phyloP scores from a whole-genome alignment of 2,329 filamentous ascomycete genomes.

The Monosporascus sp. region DNA sequence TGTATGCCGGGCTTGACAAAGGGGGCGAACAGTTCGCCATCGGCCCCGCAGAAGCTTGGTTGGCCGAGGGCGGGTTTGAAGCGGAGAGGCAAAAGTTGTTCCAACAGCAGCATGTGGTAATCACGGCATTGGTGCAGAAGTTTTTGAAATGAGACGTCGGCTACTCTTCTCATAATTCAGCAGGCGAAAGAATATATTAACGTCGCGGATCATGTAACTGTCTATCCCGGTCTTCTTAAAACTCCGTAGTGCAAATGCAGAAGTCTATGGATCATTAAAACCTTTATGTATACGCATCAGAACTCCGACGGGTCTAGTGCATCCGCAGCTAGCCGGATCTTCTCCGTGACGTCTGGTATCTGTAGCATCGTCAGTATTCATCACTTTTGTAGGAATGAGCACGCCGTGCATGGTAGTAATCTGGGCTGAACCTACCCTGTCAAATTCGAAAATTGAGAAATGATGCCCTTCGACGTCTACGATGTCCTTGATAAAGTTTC shows the following conservation, averaged over 20 bases:
- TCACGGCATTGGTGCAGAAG: conserved; percentile 12
- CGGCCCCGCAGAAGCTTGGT: conserved; percentile 19
- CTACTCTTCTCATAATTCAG: neutral
- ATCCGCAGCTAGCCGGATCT: conserved; percentile 21
- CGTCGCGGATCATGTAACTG: too few relatives aligned
- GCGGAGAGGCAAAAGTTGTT: conserved; percentile 20
- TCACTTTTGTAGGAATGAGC: neutral
- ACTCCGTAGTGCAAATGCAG: neutral
- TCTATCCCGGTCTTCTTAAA: neutral
- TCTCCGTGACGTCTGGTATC: conserved; percentile 19
- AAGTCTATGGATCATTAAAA: neutral
- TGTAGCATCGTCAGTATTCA: conserved; percentile 1
- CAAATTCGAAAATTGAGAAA: conserved; percentile 31
- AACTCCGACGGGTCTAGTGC: conserved; percentile 14
- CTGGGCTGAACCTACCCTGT: conserved; percentile 18
- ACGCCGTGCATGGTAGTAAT: neutral
- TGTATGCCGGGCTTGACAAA: conserved; percentile 30
- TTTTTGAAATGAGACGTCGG: conserved; percentile 12
- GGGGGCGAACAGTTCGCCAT: conserved; percentile 36
- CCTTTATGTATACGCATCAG: neutral
- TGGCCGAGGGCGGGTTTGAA: conserved; percentile 21
- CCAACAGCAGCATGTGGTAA: conserved; percentile 11
- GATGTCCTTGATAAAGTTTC: conserved; percentile 37
- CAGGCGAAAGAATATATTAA: too few relatives aligned
- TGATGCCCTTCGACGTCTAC: conserved; percentile 48